A percentile compares a stretch with the other conserved stretches of the same genome.
Evolutionary conservation across 371 early-diverging fungal species (phyloP).

Genomic region (Dipsacomyces acuminosporus): DNA sequence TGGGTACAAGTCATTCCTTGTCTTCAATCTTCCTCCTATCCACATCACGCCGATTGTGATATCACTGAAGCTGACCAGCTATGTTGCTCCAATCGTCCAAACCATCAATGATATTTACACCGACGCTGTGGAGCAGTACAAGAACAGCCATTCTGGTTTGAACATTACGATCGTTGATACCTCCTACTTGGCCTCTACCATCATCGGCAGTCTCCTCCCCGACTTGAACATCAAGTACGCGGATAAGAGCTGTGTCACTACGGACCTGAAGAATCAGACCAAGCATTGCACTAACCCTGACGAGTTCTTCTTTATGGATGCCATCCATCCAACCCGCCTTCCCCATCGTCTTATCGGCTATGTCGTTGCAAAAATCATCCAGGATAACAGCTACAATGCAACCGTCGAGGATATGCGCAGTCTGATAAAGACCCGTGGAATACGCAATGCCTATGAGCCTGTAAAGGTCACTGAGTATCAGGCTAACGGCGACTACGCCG

Average conservation of each 20-base stretch:
- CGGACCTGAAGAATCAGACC: background rate
- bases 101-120: background rate
- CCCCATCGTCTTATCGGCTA: slow-evolving; percentile 19
- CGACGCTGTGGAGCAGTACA: background rate
- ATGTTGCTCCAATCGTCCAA: background rate
- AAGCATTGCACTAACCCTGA: slow-evolving; percentile 14
- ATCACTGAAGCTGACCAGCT: background rate
- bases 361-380: slow-evolving; percentile 8
- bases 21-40: slow-evolving; percentile 15
- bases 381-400: slow-evolving; percentile 1
- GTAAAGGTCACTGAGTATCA: slow-evolving; percentile 6
- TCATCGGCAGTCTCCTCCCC: background rate
- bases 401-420: slow-evolving; percentile 11
- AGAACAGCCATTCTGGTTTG: slow-evolving; percentile 1
- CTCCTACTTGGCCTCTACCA: background rate
- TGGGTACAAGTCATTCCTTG: slow-evolving; percentile 19
- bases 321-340: slow-evolving; percentile 7
- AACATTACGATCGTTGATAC: slow-evolving; percentile 3
- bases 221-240: slow-evolving; percentile 10
- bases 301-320: slow-evolving; percentile 12
- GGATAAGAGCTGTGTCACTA: slow-evolving; percentile 3
- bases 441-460: slow-evolving; percentile 1
- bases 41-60: slow-evolving; percentile 7
- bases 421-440: slow-evolving; percentile 1
- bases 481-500: slow-evolving; percentile 3